Evolutionary conservation across 345 rosid genomes (phyloP).

Genomic region (Sisymbrium irio): DNA sequence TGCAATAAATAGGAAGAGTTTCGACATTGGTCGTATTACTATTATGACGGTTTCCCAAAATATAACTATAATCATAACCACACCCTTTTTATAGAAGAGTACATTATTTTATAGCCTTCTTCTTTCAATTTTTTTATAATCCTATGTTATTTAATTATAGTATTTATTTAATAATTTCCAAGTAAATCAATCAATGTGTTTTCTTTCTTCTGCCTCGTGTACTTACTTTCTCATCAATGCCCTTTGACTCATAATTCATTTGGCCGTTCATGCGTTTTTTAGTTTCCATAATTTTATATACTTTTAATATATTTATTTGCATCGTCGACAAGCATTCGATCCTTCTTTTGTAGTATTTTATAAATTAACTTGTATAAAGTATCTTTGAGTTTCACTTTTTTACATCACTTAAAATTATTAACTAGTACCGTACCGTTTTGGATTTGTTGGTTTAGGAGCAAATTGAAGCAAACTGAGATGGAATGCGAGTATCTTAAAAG

Average conservation of each 20-base stretch:
- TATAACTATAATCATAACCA: slow-evolving; percentile 30
- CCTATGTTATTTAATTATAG: background rate
- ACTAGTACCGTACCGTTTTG: background rate
- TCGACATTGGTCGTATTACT: slow-evolving; percentile 21
- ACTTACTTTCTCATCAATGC: slow-evolving; percentile 33
- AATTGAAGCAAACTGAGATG: slow-evolving; percentile 92
- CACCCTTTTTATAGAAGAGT: background rate
- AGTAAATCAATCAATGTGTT: slow-evolving; percentile 21
- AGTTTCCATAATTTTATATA: background rate
- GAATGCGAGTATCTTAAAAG: slow-evolving; percentile 92
- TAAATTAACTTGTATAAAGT: background rate
- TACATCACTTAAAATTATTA: background rate
- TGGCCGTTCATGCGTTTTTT: slow-evolving; percentile 32
- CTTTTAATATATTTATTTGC: background rate
- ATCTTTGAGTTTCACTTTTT: background rate
- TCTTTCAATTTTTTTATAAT: background rate
- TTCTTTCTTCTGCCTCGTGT: slow-evolving; percentile 28
- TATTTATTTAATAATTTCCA: background rate
- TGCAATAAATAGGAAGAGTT: slow-evolving; percentile 30
- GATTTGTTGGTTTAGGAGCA: slow-evolving; percentile 59
- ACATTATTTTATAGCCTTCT: slow-evolving; percentile 4
- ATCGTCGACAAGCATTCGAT: slow-evolving; percentile 19
- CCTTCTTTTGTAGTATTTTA: background rate
- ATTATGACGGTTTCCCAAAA: slow-evolving; percentile 36
- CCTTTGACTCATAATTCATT: slow-evolving; percentile 35